These are phyloP conservation scores for Pachyrhizus erosus DNA, from an alignment of 306 rosid species.

Conservation along the genomic window DNA sequence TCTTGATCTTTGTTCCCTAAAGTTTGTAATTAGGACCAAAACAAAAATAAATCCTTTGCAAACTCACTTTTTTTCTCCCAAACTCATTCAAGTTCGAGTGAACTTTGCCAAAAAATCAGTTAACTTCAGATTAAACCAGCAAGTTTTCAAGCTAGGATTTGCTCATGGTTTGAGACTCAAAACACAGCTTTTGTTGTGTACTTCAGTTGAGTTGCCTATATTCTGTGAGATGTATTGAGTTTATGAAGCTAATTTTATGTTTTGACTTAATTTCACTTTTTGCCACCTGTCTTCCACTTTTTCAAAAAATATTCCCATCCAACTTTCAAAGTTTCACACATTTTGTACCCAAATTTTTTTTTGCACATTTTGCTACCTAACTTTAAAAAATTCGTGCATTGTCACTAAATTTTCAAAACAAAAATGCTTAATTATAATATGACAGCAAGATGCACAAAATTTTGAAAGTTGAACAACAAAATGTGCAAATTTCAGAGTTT, in stretches of 20 bases:
- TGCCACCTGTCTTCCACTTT: no score
- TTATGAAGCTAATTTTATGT: background rate
- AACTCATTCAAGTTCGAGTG: background rate
- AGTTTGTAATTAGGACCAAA: background rate
- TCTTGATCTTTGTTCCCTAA: background rate
- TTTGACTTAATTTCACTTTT: no score
- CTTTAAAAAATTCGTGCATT: no score
- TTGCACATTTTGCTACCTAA: no score
- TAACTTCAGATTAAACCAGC: slow-evolving; percentile 18
- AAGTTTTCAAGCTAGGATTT: slow-evolving; percentile 5
- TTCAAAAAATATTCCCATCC: no score
- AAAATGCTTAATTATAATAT: no score
- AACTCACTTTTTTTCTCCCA: background rate
- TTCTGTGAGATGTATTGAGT: background rate
- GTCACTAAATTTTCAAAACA: no score
- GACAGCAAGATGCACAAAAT: no score
- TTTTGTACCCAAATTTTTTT: no score
- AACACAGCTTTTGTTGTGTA: background rate
- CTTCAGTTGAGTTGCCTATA: slow-evolving; percentile 11
- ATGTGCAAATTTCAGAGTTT: no score
- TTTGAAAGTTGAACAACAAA: no score
- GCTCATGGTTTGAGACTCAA: slow-evolving; percentile 20
- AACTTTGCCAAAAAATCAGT: slow-evolving; percentile 14
- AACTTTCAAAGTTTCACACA: no score
- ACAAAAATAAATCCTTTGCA: background rate